These are phyloP conservation scores for Agaricus bisporus DNA, from an alignment of 768 basidiomycete genomes.

Conservation along the genomic window DNA sequence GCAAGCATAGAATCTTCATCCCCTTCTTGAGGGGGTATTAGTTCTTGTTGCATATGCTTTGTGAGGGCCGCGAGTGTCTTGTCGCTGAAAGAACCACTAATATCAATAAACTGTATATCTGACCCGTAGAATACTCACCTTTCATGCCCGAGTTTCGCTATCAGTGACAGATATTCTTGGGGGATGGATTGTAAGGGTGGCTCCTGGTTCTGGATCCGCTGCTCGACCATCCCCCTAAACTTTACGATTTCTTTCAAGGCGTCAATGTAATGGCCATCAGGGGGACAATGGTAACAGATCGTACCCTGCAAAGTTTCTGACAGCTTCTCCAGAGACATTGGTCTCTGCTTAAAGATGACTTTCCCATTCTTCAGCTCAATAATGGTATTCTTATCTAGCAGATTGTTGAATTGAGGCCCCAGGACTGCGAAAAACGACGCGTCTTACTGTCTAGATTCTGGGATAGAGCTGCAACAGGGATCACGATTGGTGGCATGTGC, in stretches of 20 bases:
- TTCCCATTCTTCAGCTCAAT: slow-evolving; percentile 75
- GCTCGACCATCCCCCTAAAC: slow-evolving; percentile 68
- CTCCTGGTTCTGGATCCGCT: slow-evolving; percentile 38
- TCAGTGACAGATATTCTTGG: slow-evolving; percentile 62
- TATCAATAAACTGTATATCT: background rate
- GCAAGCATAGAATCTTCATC: slow-evolving; percentile 36
- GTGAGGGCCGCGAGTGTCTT: slow-evolving; percentile 57
- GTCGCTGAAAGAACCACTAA: slow-evolving; percentile 45
- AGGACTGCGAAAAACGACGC: slow-evolving; percentile 15
- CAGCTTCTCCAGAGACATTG: slow-evolving; percentile 66
- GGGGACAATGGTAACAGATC: slow-evolving; percentile 11
- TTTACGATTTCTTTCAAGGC: slow-evolving; percentile 59
- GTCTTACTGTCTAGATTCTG: slow-evolving; percentile 24
- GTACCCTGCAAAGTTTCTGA: slow-evolving; percentile 79
- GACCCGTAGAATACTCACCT: slow-evolving; percentile 44
- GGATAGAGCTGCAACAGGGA: slow-evolving; percentile 3
- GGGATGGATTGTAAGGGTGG: slow-evolving; percentile 55
- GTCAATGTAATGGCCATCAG: slow-evolving; percentile 10
- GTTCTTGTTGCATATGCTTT: slow-evolving; percentile 63
- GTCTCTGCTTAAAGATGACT: slow-evolving; percentile 70
- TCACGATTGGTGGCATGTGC: background rate
- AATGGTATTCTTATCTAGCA: slow-evolving; percentile 31
- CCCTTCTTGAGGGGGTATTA: slow-evolving; percentile 61
- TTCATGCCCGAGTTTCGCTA: slow-evolving; percentile 82
- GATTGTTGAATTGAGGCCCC: slow-evolving; percentile 20